A percentile compares a stretch with the other conserved stretches of the same genome.
phyloP scores from a whole-genome alignment of 768 basidiomycete genomes.

The Leccinum subgranulosum region DNA sequence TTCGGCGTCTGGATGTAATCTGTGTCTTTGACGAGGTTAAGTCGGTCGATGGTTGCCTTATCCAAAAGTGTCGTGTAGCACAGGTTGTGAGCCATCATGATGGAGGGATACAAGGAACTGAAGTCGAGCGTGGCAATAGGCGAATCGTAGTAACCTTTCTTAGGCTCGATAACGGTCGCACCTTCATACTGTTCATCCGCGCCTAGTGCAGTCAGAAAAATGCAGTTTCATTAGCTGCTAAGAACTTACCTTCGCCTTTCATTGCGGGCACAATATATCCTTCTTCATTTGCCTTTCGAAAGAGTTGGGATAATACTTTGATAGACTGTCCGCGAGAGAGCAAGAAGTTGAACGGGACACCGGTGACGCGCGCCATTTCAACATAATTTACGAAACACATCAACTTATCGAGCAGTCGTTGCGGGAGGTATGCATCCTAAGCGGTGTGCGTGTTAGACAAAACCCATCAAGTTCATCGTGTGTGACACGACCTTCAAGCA shows the following conservation, averaged over 20 bases:
- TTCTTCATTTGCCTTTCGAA: constrained; percentile 87
- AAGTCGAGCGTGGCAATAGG: constrained; percentile 99
- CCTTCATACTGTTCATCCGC: constrained; percentile 98
- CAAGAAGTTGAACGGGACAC: constrained; percentile 98
- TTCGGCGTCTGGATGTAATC: constrained; percentile 97
- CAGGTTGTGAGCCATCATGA: constrained; percentile 99
- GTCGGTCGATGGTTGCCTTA: constrained; percentile 68
- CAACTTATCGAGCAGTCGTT: constrained; percentile 92
- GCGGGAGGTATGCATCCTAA: constrained; percentile 97
- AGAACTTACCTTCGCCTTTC: constrained; percentile 71
- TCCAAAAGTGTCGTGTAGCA: constrained; percentile 98
- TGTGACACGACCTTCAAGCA: constrained; percentile 76
- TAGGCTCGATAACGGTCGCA: constrained; percentile 97
- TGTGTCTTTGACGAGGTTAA: constrained; percentile 74
- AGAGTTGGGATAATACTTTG: constrained; percentile 96
- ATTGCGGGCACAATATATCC: constrained; percentile 86
- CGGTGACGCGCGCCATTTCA: constrained; percentile 99
- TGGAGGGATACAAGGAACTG: constrained; percentile 96
- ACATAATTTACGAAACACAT: constrained; percentile 99
- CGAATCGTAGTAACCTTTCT: constrained; percentile 91
- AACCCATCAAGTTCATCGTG: not conserved
- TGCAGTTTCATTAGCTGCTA: not conserved
- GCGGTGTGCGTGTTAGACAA: not conserved
- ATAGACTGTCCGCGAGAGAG: constrained; percentile 95
- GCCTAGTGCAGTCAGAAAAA: constrained; percentile 42